Evolutionary conservation across 106 monocot species (phyloP), one percentile per base, ranked within the genome.

Genomic region (Dendrobium officinale): DNA sequence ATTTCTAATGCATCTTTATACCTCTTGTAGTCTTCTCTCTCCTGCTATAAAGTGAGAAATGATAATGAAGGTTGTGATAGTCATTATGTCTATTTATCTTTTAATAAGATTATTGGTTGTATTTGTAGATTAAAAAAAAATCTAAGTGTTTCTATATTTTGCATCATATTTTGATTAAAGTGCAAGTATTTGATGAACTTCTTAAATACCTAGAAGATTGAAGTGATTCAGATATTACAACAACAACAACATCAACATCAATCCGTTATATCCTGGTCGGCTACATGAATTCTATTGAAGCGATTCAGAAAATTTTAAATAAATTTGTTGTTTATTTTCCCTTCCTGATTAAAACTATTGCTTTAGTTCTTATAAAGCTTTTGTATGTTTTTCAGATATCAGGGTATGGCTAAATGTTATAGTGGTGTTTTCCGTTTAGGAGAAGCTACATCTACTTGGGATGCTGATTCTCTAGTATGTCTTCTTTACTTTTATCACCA

Each of bases 401-500:
- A 99, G 82, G 95, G 88, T 43, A 99, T 99, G 98, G 45, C 87
- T 67, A 99, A 99, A 85, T 89, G 95, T 77, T 99, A 99, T 81
- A 99, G 95, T 83, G 98, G 98, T 80, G 67, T 93, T 88, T 95
- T 99, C 43, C 84, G 98, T 6, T 82, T 99, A 66, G 98, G 98
- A 24, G 98, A 99, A 83, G 92, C 98, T 79, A 99, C 98, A 81
- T 99, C 98, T 78, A 99, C 98, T 59, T 99, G 92, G 98, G 98
- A 99, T 91, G 98, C 98, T 79, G 95, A 99, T 93, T 99, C 98
- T 64, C 92, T 93, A 26, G 98, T 98, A 81, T 67, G 84, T 81
- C 4, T 75, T 77, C 43, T 54, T 82, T 79, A 5, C 31, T 66
- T 79, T n/a, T 48, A 2, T 29, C 26, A 44, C 11, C 76, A 76